Percentiles rank a stretch among this genome's conserved stretches.
Conservation (phyloP, 2,329 filamentous ascomycete species). For the Talaromyces sp. region DNA sequence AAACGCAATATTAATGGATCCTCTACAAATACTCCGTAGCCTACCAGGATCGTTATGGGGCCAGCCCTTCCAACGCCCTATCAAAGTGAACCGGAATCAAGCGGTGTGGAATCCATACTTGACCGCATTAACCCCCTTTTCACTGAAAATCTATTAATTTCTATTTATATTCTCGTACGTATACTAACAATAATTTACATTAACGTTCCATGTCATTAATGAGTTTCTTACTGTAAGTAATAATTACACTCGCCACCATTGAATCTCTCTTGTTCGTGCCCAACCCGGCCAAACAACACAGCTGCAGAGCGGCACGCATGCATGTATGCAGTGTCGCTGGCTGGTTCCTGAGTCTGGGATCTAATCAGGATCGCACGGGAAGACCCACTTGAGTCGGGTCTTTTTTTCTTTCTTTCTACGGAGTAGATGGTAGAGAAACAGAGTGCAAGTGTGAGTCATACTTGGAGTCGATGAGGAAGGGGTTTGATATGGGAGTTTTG, state of each 20-base stretch:
- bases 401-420: neutral
- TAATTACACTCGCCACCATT: too few relatives aligned
- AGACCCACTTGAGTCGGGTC: neutral
- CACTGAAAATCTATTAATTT: neutral
- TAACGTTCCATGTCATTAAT: neutral
- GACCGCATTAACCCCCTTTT: neutral
- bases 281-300: neutral
- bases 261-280: neutral
- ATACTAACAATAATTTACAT: too few relatives aligned
- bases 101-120: neutral
- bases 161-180: neutral
- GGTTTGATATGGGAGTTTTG: neutral
- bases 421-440: neutral
- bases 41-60: neutral
- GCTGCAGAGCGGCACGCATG: neutral
- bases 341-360: neutral
- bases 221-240: too few relatives aligned
- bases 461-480: neutral
- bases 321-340: neutral
- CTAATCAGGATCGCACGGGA: neutral
- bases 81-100: neutral
- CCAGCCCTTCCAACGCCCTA: neutral
- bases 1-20: neutral
- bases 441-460: neutral
- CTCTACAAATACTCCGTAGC: neutral